Evolutionary conservation across 2,329 filamentous ascomycete genomes (phyloP), one percentile per base, ranked within the genome.

Genomic region (Ceratocystiopsis sp.): DNA sequence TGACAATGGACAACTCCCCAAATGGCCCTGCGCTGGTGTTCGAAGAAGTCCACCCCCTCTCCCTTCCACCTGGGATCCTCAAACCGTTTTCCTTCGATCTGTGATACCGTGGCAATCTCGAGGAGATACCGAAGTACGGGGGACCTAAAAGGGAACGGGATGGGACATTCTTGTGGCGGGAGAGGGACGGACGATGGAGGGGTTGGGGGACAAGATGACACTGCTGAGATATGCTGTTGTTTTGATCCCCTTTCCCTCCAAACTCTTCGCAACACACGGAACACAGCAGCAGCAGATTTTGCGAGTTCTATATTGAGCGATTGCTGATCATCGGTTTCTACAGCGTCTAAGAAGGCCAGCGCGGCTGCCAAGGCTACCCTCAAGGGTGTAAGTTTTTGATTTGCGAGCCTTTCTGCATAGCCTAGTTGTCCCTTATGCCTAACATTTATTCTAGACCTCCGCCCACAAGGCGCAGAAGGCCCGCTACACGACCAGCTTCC

Each of bases 281-380:
- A 43, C 67, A 69, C 57, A 75, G 75, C 75, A 78, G 70, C 68
- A 80, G 75, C 75, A 79, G 75, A 75, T 72, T 75, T 80, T 80
- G 75, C 75, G 75, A 79, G 75, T 80, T 78, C 73, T 74, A 53
- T 29, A 60, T 54, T 48, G 75, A 67, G 75, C 75, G 75, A 78
- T 76, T 80, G 75, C 75, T 80, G 74, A 79, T 79, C 34, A 40
- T 71, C 68, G 59, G 65, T 57, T 66, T 64, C 36, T 42, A 65
- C 60, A 78, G 74, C 69, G 58, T 66, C 69, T 55, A 77, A 91
- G 76, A 80, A 93, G 78, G 91, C 91, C 69, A 81, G 79, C 60
- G 79, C 80, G 63, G 91, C 91, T 65, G 84, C 91, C 59, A 96
- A 98, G 78, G 84, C 91, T 65, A 83, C 86, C 61, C 80, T 96